Evolutionary conservation across 2,329 filamentous ascomycete species (phyloP), one percentile per base, ranked within the genome.

Genomic region (Graphium sp.): DNA sequence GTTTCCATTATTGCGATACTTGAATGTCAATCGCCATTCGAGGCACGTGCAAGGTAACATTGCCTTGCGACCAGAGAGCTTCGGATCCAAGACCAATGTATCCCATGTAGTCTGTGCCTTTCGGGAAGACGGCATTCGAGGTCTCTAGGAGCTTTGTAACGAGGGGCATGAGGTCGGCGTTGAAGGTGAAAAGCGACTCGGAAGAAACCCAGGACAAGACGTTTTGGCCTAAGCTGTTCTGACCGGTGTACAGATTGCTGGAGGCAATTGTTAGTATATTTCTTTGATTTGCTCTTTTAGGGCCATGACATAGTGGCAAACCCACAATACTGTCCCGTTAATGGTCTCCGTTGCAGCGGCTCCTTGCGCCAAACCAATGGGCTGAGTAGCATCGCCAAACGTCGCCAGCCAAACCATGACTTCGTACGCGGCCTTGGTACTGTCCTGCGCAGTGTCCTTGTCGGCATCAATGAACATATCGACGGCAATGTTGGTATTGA

Each of bases 371-470:
- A 47, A 41, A 23, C 64, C 65, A 34, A 67, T 53, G 16, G 62
- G 58, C 34, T 63, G 53, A 1, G 62, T 55, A 2, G 55, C 45
- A 3, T 43, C 11, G 3, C 63, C 64, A 26, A 58, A 57, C 4
- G 48, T 45, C 3, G 53, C 62, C 34, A 70, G 56, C 62, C 61
- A 68, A 20, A 70, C 53, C 62, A 69, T 69, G 46, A 70, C 50
- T 48, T 70, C 66, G 46, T 56, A 61, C 7, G 40, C 38, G 3
- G 66, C 57, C 5, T 49, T 47, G 1, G 42, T 41, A 23, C 52
- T 58, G 42, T 58, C 43, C 24, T 42, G 33, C 0, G 66, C 47
- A 1, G 42, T 52, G 1, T 35, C 39, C 30, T 52, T 41, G 40
- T 64, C 52, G 16, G 38, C 41, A 36, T 67, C 64, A 30, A 69